A percentile compares a stretch with the other conserved stretches of the same genome.
phyloP scores from a whole-genome alignment of 164 flowering plant genomes.

The Liquidambar formosana region DNA sequence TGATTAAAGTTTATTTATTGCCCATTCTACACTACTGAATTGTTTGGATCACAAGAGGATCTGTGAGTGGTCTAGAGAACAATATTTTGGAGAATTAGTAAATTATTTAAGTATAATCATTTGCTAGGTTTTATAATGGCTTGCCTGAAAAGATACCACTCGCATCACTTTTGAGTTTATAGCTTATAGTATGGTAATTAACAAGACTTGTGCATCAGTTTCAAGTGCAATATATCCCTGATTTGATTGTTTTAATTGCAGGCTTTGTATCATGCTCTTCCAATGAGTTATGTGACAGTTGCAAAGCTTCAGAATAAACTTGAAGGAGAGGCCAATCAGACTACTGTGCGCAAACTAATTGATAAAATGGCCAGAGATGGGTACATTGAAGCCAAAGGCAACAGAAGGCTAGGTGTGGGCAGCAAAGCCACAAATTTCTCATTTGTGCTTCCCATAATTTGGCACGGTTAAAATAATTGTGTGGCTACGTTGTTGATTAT shows the following conservation, averaged over 20 bases:
- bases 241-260: slow-evolving; percentile 27
- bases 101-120: not conserved
- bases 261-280: slow-evolving; percentile 87
- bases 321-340: slow-evolving; percentile 63
- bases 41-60: not conserved
- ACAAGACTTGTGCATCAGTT: not conserved
- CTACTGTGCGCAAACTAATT: slow-evolving; percentile 64
- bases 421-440: not conserved
- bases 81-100: not conserved
- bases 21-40: not conserved
- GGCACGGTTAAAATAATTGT: not conserved
- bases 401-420: slow-evolving; percentile 63
- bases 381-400: slow-evolving; percentile 59
- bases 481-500: not conserved
- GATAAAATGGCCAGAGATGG: slow-evolving; percentile 80
- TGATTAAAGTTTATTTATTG: not conserved
- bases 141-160: not conserved
- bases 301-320: slow-evolving; percentile 76
- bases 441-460: not conserved
- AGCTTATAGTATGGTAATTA: not conserved
- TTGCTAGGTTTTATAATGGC: too few relatives aligned
- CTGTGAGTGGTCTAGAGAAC: not conserved
- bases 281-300: slow-evolving; percentile 70
- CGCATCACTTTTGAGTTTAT: not conserved
- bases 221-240: not conserved